phyloP scores from a whole-genome alignment of 345 rosid species.

The Turritis glabra region DNA sequence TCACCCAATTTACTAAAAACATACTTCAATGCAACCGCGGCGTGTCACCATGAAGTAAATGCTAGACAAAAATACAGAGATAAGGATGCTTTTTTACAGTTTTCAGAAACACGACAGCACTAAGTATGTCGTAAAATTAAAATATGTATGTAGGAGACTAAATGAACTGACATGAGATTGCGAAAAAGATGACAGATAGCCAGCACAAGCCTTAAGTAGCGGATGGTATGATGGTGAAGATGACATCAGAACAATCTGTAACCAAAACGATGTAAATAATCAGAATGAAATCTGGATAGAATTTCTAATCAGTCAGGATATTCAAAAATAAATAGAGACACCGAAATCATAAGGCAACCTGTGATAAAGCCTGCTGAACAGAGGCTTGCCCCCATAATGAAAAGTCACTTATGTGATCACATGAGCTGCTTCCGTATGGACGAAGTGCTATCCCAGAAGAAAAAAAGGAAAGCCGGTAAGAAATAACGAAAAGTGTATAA shows the following conservation, averaged over 20 bases:
- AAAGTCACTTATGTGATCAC: slow-evolving; percentile 65
- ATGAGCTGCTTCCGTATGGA: slow-evolving; percentile 50
- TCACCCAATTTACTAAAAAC: neutral
- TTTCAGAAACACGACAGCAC: neutral
- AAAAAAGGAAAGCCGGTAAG: slow-evolving; percentile 21
- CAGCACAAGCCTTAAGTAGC: slow-evolving; percentile 71
- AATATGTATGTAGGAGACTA: slow-evolving; percentile 1
- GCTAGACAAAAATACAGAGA: neutral
- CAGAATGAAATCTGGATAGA: neutral
- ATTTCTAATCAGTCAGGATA: neutral
- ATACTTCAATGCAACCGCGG: neutral
- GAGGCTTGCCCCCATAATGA: slow-evolving; percentile 70
- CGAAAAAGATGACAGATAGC: slow-evolving; percentile 76
- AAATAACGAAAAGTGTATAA: neutral
- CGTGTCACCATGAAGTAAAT: neutral
- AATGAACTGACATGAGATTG: slow-evolving; percentile 71
- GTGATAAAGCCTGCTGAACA: slow-evolving; percentile 71
- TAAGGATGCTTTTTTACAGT: neutral
- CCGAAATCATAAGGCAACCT: slow-evolving; percentile 44
- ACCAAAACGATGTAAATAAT: slow-evolving; percentile 29
- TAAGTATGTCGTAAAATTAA: neutral
- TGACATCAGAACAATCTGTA: slow-evolving; percentile 74
- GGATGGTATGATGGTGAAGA: slow-evolving; percentile 63
- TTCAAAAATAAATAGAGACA: neutral
- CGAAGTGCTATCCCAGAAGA: slow-evolving; percentile 58